Evolutionary conservation across 345 rosid species (phyloP), one percentile per base, ranked within the genome.

Genomic region (Sisymbrium altissimum): DNA sequence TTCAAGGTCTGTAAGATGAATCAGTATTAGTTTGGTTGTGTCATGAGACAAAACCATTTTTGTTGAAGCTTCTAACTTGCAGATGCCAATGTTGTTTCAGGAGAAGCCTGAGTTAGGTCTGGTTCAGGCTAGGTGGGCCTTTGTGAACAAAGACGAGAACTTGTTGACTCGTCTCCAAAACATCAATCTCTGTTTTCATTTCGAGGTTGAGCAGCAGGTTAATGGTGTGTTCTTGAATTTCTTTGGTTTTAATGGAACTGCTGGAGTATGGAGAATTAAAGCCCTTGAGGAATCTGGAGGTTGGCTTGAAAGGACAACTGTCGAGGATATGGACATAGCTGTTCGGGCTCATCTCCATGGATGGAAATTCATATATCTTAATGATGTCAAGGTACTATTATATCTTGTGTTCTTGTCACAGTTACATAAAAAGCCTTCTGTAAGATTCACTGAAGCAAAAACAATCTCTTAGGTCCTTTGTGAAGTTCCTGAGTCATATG

Each of bases 211-310:
- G 56, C 96, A 90, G 78, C 96, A 90, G 41, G 96, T 90, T 15
- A 90, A 90, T 70, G 89, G 96, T 1, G 81, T 82, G 27, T 90
- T 90, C 70, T 78, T 90, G 19, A 88, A 85, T 73, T 90, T 90
- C 89, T 90, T 90, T 68, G 96, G 96, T 23, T 90, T 90, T 58
- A 90, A 90, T 82, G 96, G 96, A 76, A 90, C 96, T 76, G 96
- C 93, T 74, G 96, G 91, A 61, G 87, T 90, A 9, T 90, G 96
- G 96, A 85, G 93, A 74, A 90, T 86, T 13, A 90, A 86, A 78
- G 86, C 96, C 68, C 93, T 89, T 43, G 96, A 89, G 66, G 93
- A 89, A 41, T 89, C 93, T 19, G 96, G 91, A 38, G 96, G 96
- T n/a, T 89, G 96, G 96, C 96, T 89, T 66, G 96, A 89, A 69